Evolutionary conservation across 257 asterid species (phyloP).

Genomic region (Gardenia jasminoides): DNA sequence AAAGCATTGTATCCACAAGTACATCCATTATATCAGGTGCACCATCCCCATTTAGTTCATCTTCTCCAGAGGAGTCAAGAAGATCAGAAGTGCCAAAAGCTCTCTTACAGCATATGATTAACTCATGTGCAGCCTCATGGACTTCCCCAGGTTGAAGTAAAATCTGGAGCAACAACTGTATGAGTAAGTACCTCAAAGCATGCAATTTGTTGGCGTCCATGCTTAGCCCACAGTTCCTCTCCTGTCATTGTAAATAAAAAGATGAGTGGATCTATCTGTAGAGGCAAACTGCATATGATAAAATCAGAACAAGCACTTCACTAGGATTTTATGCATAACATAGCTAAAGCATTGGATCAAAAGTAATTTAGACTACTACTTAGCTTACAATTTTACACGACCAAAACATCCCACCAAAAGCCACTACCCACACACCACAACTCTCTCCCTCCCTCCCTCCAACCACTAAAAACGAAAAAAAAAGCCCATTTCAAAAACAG

Average conservation of each 20-base stretch:
- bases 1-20: slow-evolving; percentile 92
- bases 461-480: background rate
- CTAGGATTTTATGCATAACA: background rate
- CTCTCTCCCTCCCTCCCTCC: background rate
- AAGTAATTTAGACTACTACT: background rate
- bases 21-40: slow-evolving; percentile 82
- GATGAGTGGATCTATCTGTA: background rate
- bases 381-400: background rate
- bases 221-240: slow-evolving; percentile 57
- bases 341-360: background rate
- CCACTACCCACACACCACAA: background rate
- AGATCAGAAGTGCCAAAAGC: slow-evolving; percentile 67
- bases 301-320: background rate
- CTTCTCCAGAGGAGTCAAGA: slow-evolving; percentile 67
- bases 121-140: slow-evolving; percentile 83
- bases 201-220: slow-evolving; percentile 56
- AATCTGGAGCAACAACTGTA: slow-evolving; percentile 90
- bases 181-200: slow-evolving; percentile 77
- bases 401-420: background rate
- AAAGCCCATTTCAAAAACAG: background rate
- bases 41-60: slow-evolving; percentile 63
- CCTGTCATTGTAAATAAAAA: slow-evolving; percentile 39
- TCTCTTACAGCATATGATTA: slow-evolving; percentile 80
- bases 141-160: slow-evolving; percentile 86
- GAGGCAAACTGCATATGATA: background rate